Percentiles rank a stretch among this genome's conserved stretches.
Evolutionary conservation across 371 early-diverging fungal genomes (phyloP).

Genomic region (Mycotypha africana): DNA sequence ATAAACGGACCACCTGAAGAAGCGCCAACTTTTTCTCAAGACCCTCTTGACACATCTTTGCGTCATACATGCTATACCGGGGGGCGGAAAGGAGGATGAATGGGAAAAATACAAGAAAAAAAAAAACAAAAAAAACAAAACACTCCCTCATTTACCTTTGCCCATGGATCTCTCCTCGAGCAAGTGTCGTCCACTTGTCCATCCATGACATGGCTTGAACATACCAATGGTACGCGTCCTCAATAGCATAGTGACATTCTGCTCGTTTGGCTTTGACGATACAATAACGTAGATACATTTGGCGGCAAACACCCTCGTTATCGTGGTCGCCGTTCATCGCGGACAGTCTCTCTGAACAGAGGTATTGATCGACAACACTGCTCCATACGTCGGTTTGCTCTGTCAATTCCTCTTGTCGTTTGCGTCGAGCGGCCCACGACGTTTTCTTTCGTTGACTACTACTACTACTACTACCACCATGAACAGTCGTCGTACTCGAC

Average conservation of each 20-base stretch:
- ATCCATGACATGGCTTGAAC: constrained; percentile 23
- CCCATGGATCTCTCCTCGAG: too few species aligned
- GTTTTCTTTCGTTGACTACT: constrained; percentile 3
- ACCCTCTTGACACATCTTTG: constrained; percentile 12
- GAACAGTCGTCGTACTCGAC: background rate
- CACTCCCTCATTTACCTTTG: too few species aligned
- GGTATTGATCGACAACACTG: background rate
- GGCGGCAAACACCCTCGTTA: too few species aligned
- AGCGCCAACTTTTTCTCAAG: constrained; percentile 28
- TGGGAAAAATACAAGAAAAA: too few species aligned
- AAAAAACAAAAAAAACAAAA: too few species aligned
- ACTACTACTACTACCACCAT: background rate
- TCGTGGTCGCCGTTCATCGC: too few species aligned
- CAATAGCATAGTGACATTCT: constrained; percentile 42
- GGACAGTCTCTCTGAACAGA: background rate
- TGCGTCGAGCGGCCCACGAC: constrained; percentile 9
- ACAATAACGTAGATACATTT: constrained; percentile 19
- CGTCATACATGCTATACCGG: constrained; percentile 29
- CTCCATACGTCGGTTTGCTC: constrained; percentile 6
- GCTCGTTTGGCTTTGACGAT: constrained; percentile 39
- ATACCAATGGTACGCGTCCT: constrained; percentile 37
- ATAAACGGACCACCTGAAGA: constrained; percentile 20
- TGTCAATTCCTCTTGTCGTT: constrained; percentile 1
- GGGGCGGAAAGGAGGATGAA: too few species aligned
- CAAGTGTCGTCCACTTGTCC: too few species aligned